Percentiles rank a stretch among this genome's conserved stretches.
Evolutionary conservation across 345 rosid genomes (phyloP).

Genomic region (Citrus medica): DNA sequence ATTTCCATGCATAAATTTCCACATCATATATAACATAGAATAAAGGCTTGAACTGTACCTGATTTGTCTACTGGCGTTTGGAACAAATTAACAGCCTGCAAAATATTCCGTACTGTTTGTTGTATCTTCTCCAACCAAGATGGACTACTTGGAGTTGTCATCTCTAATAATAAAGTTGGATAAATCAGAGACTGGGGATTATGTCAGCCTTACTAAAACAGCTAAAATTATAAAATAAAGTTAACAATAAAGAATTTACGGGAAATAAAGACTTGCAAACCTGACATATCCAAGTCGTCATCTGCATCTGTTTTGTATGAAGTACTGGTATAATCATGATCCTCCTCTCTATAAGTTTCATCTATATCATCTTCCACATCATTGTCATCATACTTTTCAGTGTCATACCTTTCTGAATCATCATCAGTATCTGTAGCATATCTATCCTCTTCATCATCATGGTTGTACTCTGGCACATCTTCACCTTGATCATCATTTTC

Average conservation of each 20-base stretch:
- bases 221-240: not conserved
- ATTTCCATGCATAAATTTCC: conserved; percentile 3
- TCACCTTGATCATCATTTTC: conserved; percentile 44
- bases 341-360: conserved; percentile 48
- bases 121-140: conserved; percentile 91
- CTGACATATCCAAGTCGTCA: conserved; percentile 55
- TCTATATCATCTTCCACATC: conserved; percentile 48
- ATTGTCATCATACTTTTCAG: conserved; percentile 44
- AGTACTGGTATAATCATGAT: conserved; percentile 44
- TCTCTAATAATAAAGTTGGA: conserved; percentile 30
- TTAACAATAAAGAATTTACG: not conserved
- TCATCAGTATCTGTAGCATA: conserved; percentile 72
- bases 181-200: not conserved
- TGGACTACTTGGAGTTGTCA: conserved; percentile 36
- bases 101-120: conserved; percentile 47
- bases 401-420: conserved; percentile 36
- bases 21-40: not conserved
- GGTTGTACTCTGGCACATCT: conserved; percentile 33
- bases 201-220: conserved; percentile 10
- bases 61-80: conserved; percentile 71
- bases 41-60: conserved; percentile 36
- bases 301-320: conserved; percentile 55
- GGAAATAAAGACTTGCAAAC: conserved; percentile 29
- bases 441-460: conserved; percentile 54
- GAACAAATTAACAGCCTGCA: conserved; percentile 74